phyloP scores from a whole-genome alignment of 257 asterid species.

The Coffea eugenioides region DNA sequence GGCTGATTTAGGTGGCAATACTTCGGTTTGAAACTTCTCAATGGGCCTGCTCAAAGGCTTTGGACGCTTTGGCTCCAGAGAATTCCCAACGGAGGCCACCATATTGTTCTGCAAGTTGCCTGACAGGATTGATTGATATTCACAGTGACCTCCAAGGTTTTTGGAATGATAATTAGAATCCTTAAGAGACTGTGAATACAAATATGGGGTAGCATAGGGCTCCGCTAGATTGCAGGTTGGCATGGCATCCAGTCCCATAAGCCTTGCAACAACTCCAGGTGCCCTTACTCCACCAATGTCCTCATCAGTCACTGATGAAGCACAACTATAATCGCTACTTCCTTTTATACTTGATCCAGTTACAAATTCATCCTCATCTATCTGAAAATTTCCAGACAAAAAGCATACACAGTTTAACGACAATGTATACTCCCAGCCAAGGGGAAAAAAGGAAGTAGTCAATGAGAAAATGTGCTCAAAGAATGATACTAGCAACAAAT shows the following conservation, averaged over 20 bases:
- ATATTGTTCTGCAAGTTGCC: conserved; percentile 25
- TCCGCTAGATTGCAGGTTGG: conserved; percentile 57
- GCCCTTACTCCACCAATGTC: conserved; percentile 50
- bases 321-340: conserved; percentile 69
- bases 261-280: conserved; percentile 90
- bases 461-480: background rate
- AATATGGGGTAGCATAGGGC: conserved; percentile 54
- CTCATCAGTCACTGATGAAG: conserved; percentile 79
- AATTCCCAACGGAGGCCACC: conserved; percentile 28
- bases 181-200: conserved; percentile 49
- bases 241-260: conserved; percentile 89
- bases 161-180: conserved; percentile 36
- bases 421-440: background rate
- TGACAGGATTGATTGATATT: conserved; percentile 36
- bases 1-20: conserved; percentile 86
- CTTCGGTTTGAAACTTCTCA: conserved; percentile 76
- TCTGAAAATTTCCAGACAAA: conserved; percentile 26
- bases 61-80: conserved; percentile 33
- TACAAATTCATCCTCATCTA: conserved; percentile 56
- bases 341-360: conserved; percentile 56
- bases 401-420: conserved; percentile 1
- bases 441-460: background rate
- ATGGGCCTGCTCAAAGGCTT: conserved; percentile 48
- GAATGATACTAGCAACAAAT: background rate
- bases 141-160: conserved; percentile 33